These are phyloP conservation scores for Pyrus betulifolia DNA, from an alignment of 306 rosid genomes.

Conservation along the genomic window DNA sequence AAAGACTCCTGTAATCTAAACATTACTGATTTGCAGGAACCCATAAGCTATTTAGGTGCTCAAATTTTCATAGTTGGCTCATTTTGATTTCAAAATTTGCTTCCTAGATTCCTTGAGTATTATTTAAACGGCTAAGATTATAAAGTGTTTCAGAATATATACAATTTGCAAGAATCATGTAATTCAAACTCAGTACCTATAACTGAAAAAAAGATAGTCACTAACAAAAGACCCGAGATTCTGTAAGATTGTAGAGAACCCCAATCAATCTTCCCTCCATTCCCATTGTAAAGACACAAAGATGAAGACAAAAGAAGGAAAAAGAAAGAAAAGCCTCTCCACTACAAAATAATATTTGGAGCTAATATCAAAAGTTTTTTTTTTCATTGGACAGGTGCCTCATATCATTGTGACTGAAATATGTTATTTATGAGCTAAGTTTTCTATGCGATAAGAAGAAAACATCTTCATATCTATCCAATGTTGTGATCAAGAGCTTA, in stretches of 20 bases:
- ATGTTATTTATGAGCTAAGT: background rate
- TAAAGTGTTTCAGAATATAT: background rate
- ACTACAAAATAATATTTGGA: background rate
- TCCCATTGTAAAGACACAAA: background rate
- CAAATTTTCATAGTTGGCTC: background rate
- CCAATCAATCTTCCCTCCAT: background rate
- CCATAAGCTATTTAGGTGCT: background rate
- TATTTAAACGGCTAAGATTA: background rate
- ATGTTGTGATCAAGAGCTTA: background rate
- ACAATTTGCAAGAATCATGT: background rate
- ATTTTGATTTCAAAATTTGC: background rate
- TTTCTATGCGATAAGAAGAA: background rate
- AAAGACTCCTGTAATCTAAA: background rate
- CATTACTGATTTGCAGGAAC: background rate
- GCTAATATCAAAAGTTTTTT: background rate
- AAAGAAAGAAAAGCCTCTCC: background rate
- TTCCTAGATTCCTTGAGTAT: background rate
- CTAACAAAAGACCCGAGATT: background rate
- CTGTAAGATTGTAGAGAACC: background rate
- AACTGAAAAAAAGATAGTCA: background rate
- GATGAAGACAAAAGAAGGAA: background rate
- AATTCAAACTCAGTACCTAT: background rate
- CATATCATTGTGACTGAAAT: background rate
- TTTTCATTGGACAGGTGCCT: background rate
- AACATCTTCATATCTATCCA: background rate